A percentile compares a stretch with the other conserved stretches of the same genome.
These are phyloP conservation scores for Chenopodium formosanum DNA, from an alignment of 148 eudicot genomes.

Conservation along the genomic window DNA sequence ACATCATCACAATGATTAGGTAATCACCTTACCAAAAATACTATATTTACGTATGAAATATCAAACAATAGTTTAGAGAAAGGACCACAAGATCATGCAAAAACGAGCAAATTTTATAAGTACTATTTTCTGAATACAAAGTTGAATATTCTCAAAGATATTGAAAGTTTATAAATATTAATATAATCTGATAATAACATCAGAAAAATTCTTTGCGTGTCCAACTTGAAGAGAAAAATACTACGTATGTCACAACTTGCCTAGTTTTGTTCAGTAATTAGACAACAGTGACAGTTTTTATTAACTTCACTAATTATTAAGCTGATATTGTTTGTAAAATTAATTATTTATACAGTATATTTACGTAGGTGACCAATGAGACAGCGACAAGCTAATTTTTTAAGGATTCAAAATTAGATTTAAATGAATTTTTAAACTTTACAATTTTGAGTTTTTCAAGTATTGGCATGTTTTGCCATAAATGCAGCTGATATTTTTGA, in stretches of 20 bases:
- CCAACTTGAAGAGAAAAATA: conserved; percentile 14
- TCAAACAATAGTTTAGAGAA: not conserved
- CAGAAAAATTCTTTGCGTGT: conserved; percentile 6
- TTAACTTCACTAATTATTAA: not conserved
- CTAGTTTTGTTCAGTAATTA: not conserved
- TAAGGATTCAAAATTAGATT: not conserved
- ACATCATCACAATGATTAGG: conserved; percentile 19
- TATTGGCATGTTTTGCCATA: not conserved
- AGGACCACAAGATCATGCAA: conserved; percentile 25
- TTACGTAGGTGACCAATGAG: not conserved
- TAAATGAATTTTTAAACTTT: not conserved
- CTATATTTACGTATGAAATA: not conserved
- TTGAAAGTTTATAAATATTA: not conserved
- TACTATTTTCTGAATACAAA: not conserved
- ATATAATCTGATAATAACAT: not conserved
- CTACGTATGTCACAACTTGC: not conserved
- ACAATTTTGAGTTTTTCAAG: no score
- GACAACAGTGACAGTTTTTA: not conserved
- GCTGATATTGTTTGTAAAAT: not conserved
- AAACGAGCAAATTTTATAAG: conserved; percentile 26
- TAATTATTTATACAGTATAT: no score
- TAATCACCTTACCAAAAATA: not conserved
- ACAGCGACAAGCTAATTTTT: not conserved
- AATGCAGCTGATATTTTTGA: conserved; percentile 27
- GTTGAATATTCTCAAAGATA: conserved; percentile 21